Evolutionary conservation across 2,329 filamentous ascomycete species (phyloP), one percentile per base, ranked within the genome.

Genomic region (Fusarium oxysporum): DNA sequence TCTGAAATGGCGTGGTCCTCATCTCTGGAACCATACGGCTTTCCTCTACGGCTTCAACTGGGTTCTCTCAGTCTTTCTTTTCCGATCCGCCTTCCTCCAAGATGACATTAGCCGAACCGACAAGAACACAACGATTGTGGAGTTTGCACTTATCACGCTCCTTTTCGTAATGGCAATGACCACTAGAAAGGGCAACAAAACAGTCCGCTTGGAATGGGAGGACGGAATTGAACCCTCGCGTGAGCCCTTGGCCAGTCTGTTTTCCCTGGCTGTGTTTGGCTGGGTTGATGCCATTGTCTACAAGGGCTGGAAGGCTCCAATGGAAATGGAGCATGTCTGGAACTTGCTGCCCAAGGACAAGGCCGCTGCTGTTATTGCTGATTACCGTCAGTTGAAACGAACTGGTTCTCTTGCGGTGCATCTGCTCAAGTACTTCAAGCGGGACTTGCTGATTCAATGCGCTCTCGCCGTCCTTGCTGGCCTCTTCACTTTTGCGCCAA

Each of bases 211-310:
- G 78, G 94, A 97, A 81, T 95, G 95, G 86, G 95, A 98, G 81
- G 94, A 93, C 68, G 92, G 92, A 37, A 89, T 99, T 57, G 90
- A 96, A 78, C 96, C 96, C 25, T 96, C 95, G 6, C 91, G 89
- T 70, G 95, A 99, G 80, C 94, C 95, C 11, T 86, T 94, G 41
- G 95, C 96, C 3, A 98, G 96, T 80, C 83, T 98, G 11, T 90
- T 98, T 70, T 98, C 96, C 5, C 86, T 97, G 48, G 91, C 91
- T 28, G 96, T 94, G 5, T 99, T 98, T 80, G 86, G 90, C 25
- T 99, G 96, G 96, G 90, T 98, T 25, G 95, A 98, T 81, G 84
- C 91, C 2, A 92, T 99, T 73, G 92, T 99, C 47, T 95, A 92
- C 90, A 91, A 92, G 75, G 96, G 96, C 19, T 98, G 95, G 86